Evolutionary conservation across 352 stramenopile genomes (phyloP), one percentile per base, ranked within the genome.

Genomic region (Phytophthora colocasiae): DNA sequence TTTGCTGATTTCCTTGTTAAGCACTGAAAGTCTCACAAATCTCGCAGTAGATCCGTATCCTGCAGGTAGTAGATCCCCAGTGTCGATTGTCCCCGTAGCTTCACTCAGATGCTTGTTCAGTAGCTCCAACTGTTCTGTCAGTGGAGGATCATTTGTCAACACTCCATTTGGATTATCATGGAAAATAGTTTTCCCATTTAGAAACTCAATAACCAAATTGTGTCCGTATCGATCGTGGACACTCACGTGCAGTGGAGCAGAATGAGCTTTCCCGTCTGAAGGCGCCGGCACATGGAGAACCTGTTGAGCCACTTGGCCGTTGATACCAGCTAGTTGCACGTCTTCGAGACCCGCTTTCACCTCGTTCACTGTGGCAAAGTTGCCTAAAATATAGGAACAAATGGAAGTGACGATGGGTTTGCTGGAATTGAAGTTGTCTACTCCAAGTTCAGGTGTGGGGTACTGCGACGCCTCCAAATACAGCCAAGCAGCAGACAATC

Each of bases 141-240:
- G 67, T 10, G 81, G 80, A 10, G 85, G 85, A 12, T 86, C 81
- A 66, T 92, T 93, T 4, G 83, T 93, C 39, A 93, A 58, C 45
- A 93, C 85, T 4, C 70, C 66, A 52, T 85, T 87, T 8, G 77
- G 56, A 59, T 92, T 92, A 47, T 92, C 79, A 53, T 90, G 80
- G 2, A 92, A 58, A 31, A 80, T 70, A 12, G 76, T 53, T 44
- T 79, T 53, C 12, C 85, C 83, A 11, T 89, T 36, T 24, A 93
- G 59, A 45, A 92, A 89, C 52, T 93, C 85, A 27, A 93, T 78
- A 36, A 91, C 85, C 49, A 93, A 69, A 68, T 63, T 91, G 24
- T 86, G 58, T 15, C 83, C 83, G n/a, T 74, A 57, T 0, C 73
- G 73, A 47, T 93, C 85, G 41, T 90, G 85, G 4, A 93, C 69